Evolutionary conservation across 768 basidiomycete species (phyloP).

Genomic region (Lactarius sanguifluus): DNA sequence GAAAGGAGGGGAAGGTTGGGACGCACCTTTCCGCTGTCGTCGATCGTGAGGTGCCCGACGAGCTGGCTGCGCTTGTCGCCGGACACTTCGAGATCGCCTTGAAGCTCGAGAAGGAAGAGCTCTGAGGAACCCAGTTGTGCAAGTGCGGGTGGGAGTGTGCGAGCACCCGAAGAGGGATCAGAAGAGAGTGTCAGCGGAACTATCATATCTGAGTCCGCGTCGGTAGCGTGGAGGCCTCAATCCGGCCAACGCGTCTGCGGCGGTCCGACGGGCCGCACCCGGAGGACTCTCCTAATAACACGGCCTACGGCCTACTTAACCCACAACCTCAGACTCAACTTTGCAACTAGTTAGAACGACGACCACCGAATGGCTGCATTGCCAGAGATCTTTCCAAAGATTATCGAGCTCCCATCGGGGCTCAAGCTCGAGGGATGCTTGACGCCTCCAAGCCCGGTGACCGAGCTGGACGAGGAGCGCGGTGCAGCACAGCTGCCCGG

Average conservation of each 20-base stretch:
- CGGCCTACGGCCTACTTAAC: background rate
- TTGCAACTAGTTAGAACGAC: background rate
- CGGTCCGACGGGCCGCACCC: background rate
- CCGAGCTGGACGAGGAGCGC: constrained; percentile 24
- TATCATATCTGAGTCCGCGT: constrained; percentile 58
- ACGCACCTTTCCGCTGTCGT: constrained; percentile 52
- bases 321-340: background rate
- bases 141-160: constrained; percentile 55
- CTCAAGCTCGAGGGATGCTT: constrained; percentile 24
- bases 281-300: background rate
- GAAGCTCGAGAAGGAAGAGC: constrained; percentile 81
- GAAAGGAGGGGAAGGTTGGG: no score
- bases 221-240: no score
- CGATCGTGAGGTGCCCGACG: constrained; percentile 75
- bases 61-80: constrained; percentile 64
- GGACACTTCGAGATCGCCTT: constrained; percentile 78
- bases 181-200: constrained; percentile 54
- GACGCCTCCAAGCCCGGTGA: constrained; percentile 20
- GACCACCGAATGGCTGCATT: constrained; percentile 7
- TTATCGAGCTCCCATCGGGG: constrained; percentile 25
- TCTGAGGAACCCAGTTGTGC: constrained; percentile 77
- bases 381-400: constrained; percentile 15
- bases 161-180: constrained; percentile 37
- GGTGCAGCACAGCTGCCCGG: constrained; percentile 7
- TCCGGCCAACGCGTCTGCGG: no score